Percentiles rank a stretch among this genome's conserved stretches.
These are phyloP conservation scores for Achaetomium macrosporum DNA, from an alignment of 2,329 filamentous ascomycete genomes.

Conservation along the genomic window DNA sequence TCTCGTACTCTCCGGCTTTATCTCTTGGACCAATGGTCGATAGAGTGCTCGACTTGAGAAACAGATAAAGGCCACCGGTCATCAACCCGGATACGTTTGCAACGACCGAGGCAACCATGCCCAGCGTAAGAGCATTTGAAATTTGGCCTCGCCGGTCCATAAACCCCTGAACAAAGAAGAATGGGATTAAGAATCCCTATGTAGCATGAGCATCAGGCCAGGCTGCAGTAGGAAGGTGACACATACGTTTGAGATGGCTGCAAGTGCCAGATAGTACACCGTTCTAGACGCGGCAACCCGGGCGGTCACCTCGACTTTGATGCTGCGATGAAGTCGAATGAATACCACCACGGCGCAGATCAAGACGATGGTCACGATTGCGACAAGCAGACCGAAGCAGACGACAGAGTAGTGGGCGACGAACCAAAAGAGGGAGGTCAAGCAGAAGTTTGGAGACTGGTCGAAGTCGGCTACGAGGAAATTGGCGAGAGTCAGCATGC, in stretches of 20 bases:
- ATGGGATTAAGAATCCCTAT: constrained; percentile 56
- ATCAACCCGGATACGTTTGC: constrained; percentile 61
- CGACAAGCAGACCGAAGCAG: constrained; percentile 48
- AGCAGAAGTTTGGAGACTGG: constrained; percentile 54
- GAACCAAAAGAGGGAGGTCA: constrained; percentile 64
- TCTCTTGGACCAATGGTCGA: constrained; percentile 47
- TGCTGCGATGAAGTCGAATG: constrained; percentile 48
- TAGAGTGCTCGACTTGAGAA: constrained; percentile 57
- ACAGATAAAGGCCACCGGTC: constrained; percentile 60
- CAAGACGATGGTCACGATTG: constrained; percentile 46
- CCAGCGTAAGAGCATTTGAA: constrained; percentile 42
- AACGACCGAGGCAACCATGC: constrained; percentile 60
- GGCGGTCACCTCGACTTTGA: constrained; percentile 52
- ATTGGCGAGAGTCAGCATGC: constrained; percentile 47
- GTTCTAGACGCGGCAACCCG: constrained; percentile 61
- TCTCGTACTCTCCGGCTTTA: constrained; percentile 42
- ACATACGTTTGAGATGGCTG: constrained; percentile 52
- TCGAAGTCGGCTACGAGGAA: constrained; percentile 54
- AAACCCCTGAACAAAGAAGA: constrained; percentile 54
- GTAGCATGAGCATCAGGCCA: constrained; percentile 9
- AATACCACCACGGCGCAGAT: constrained; percentile 50
- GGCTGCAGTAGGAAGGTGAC: constrained; percentile 23
- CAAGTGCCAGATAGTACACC: constrained; percentile 60
- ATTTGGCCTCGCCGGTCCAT: constrained; percentile 32
- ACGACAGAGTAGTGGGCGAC: constrained; percentile 54